Conservation (phyloP, 495 filamentous ascomycete species). For the Xylaria curta region DNA sequence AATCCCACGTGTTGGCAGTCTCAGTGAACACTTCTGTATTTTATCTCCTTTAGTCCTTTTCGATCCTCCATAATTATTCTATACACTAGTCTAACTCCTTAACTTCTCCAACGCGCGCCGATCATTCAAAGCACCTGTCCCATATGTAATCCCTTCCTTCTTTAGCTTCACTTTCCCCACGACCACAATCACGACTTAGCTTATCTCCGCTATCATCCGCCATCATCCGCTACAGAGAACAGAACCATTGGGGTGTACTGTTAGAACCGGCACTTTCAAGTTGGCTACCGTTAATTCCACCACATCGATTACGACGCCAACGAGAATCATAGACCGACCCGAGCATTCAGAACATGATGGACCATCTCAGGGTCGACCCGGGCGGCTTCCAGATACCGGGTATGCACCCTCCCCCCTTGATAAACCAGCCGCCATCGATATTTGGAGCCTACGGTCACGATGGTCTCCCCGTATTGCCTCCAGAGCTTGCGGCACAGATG, state of each 20-base stretch:
- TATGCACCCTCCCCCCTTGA: constrained; percentile 61
- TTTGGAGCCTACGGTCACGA: constrained; percentile 69
- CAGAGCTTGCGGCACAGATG: constrained; percentile 64
- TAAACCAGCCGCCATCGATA: constrained; percentile 72
- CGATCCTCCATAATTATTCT: neutral
- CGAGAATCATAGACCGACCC: neutral
- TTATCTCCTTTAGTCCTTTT: neutral
- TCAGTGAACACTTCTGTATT: constrained; percentile 4
- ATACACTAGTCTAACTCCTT: constrained; percentile 5
- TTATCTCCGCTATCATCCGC: neutral
- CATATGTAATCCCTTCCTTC: constrained; percentile 7
- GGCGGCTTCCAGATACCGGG: constrained; percentile 56
- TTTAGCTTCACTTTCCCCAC: constrained; percentile 6
- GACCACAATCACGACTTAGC: neutral
- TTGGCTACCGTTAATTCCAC: neutral
- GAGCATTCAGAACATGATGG: constrained; percentile 42
- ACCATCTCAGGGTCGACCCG: constrained; percentile 45
- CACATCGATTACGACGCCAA: constrained; percentile 4
- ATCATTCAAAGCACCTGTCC: constrained; percentile 17
- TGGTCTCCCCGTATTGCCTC: constrained; percentile 62
- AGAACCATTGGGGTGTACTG: neutral
- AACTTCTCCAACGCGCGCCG: constrained; percentile 1
- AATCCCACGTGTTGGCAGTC: constrained; percentile 23
- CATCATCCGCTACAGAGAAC: neutral
- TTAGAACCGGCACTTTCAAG: neutral